Base-by-base conservation (phyloP, 2,329 filamentous ascomycete species). In the Diplodia sapinea region DNA sequence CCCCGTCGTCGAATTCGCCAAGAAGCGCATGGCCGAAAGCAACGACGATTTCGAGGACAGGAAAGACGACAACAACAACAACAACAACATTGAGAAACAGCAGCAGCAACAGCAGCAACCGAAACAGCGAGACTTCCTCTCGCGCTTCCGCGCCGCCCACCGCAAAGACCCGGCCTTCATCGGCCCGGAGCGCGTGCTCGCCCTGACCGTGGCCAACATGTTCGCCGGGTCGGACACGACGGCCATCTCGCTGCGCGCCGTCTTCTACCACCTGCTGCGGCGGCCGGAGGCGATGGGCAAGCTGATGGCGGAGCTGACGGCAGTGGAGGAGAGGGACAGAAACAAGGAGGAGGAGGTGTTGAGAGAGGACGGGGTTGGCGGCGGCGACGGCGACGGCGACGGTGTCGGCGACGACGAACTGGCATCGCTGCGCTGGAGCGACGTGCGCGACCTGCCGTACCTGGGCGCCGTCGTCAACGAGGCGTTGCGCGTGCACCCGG, bases 391-490 rank as follows among this genome's bases (percentile, higher is more conserved):
- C 74, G 61, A 33, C 74, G 7, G 74, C 78, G 68, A 61, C 68
- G 15, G 69, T 69, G 75, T 70, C 43, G 74, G 72, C 50, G 69
- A 73, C 23, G 23, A 26, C 3, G 2, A 73, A 73, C 66, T 68
- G 9, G 71, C 72, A 47, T 68, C 49, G 17, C 29, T 36, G 17
- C 43, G 43, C 3, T 68, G 57, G 55, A 26, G 23, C 33, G 55
- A 63, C 13, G 57, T 55, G 26, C 55, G 57, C 47, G 38, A 64
- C 9, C 57, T 68, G 20, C 73, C 74, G 0, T 86, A 86, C 71
- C 79, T 87, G 11, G 78, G 83, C 52, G 85, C 85, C 3, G 81
- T 85, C 2, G 78, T 87, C 23, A 82, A 81, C 23, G 86, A 88
- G 73, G 77, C 82, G 0, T 74, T 83, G 70, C 80, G 85, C 3